phyloP scores from a whole-genome alignment of 2,329 filamentous ascomycete species.

The Seiridium cupressi region DNA sequence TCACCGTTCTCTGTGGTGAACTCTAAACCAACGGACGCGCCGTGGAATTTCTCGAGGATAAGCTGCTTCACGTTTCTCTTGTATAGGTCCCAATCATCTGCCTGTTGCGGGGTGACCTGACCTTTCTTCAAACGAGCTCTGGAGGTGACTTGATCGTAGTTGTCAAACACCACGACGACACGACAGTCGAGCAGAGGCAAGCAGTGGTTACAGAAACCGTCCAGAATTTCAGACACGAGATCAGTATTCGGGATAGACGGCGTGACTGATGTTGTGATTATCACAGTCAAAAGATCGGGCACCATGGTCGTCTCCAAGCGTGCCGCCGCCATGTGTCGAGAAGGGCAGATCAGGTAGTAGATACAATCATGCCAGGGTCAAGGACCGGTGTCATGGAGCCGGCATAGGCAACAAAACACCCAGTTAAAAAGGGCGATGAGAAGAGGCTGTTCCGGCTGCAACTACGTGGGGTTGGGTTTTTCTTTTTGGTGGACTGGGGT shows the following conservation, averaged over 20 bases:
- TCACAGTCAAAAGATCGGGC: conserved; percentile 33
- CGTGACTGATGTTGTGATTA: conserved; percentile 55
- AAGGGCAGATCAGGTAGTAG: background rate
- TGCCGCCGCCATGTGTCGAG: background rate
- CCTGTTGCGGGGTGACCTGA: conserved; percentile 45
- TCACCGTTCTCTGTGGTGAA: conserved; percentile 22
- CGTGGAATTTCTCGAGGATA: conserved; percentile 29
- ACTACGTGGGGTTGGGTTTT: background rate
- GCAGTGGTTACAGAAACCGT: conserved; percentile 44
- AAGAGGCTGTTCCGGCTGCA: background rate
- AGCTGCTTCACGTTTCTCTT: conserved; percentile 45
- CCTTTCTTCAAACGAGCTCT: conserved; percentile 51
- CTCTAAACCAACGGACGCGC: background rate
- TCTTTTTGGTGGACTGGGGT: background rate
- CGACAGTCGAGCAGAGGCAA: conserved; percentile 36
- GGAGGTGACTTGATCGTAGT: conserved; percentile 44
- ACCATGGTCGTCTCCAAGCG: background rate
- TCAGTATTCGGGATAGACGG: conserved; percentile 53
- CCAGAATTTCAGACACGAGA: conserved; percentile 44
- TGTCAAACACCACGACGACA: conserved; percentile 52
- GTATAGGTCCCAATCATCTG: conserved; percentile 40
- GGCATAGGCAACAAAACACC: too few species aligned
- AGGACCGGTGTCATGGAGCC: too few species aligned
- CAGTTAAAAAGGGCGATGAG: background rate
- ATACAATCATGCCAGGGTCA: background rate